Percentiles rank a stretch among this genome's conserved stretches.
Conservation (phyloP, 805 yeast species). For the Teunomyces atbi region DNA sequence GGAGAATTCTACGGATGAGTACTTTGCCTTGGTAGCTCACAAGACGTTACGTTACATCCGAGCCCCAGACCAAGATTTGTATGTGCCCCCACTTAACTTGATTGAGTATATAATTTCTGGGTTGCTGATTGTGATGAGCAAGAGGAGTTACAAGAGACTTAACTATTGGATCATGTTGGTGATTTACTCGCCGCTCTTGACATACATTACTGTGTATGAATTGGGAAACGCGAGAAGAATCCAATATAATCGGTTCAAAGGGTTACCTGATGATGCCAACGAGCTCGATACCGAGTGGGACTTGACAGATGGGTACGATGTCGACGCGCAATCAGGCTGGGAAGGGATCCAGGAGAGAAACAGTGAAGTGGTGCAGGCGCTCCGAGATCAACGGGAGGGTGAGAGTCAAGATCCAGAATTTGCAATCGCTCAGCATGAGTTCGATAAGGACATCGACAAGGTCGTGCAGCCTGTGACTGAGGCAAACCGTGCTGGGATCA, state of each 20-base stretch:
- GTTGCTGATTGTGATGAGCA: constrained; percentile 32
- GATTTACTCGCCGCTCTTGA: constrained; percentile 66
- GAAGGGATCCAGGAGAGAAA: constrained; percentile 39
- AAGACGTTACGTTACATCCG: constrained; percentile 80
- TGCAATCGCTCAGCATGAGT: constrained; percentile 45
- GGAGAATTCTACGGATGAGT: constrained; percentile 81
- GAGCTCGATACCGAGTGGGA: constrained; percentile 81
- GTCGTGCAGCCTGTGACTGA: constrained; percentile 59
- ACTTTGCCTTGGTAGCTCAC: constrained; percentile 78
- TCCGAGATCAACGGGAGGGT: constrained; percentile 57
- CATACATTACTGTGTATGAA: constrained; percentile 62
- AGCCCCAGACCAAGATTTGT: constrained; percentile 85
- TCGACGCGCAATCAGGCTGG: constrained; percentile 31
- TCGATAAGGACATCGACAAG: constrained; percentile 49
- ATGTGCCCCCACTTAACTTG: constrained; percentile 81
- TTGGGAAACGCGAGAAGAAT: constrained; percentile 66
- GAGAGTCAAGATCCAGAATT: constrained; percentile 71
- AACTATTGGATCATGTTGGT: constrained; percentile 60
- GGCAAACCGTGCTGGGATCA: constrained; percentile 54
- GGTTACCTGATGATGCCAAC: constrained; percentile 74
- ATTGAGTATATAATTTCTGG: constrained; percentile 52
- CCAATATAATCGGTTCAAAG: constrained; percentile 62
- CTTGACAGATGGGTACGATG: constrained; percentile 66
- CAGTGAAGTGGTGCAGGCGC: constrained; percentile 35
- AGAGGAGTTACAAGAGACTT: constrained; percentile 32